Evolutionary conservation across 768 basidiomycete genomes (phyloP).

Genomic region (Chiua virens): DNA sequence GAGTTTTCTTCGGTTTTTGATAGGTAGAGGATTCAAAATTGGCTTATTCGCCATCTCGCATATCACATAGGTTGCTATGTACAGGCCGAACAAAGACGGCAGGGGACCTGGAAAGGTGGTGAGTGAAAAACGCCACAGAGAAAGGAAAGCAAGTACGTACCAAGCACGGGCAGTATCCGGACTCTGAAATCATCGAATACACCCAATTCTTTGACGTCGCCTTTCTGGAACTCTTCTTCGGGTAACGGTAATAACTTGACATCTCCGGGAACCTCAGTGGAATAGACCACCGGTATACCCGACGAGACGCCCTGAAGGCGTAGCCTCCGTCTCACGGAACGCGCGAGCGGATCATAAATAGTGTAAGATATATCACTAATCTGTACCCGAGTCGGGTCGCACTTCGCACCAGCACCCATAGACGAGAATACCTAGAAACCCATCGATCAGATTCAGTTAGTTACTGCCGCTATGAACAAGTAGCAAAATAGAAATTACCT

Average conservation of each 20-base stretch:
- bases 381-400: slow-evolving; percentile 92
- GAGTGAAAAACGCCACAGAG: not conserved
- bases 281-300: slow-evolving; percentile 89
- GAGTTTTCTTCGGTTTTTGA: slow-evolving; percentile 82
- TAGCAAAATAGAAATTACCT: slow-evolving; percentile 42
- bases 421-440: slow-evolving; percentile 80
- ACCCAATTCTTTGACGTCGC: slow-evolving; percentile 83
- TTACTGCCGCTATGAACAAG: not conserved
- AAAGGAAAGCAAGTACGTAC: slow-evolving; percentile 37
- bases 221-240: slow-evolving; percentile 90
- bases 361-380: slow-evolving; percentile 93
- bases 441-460: not conserved
- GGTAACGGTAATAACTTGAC: slow-evolving; percentile 87
- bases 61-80: slow-evolving; percentile 86
- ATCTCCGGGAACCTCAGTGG: slow-evolving; percentile 89
- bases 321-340: slow-evolving; percentile 79
- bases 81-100: slow-evolving; percentile 88
- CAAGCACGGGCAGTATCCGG: slow-evolving; percentile 89
- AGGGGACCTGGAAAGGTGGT: slow-evolving; percentile 46
- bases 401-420: slow-evolving; percentile 95
- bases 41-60: slow-evolving; percentile 85
- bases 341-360: slow-evolving; percentile 92
- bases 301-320: slow-evolving; percentile 59
- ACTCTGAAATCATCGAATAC: slow-evolving; percentile 93
- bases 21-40: slow-evolving; percentile 77